Base-by-base conservation (phyloP, 345 rosid species). In the Moricandia arvensis region DNA sequence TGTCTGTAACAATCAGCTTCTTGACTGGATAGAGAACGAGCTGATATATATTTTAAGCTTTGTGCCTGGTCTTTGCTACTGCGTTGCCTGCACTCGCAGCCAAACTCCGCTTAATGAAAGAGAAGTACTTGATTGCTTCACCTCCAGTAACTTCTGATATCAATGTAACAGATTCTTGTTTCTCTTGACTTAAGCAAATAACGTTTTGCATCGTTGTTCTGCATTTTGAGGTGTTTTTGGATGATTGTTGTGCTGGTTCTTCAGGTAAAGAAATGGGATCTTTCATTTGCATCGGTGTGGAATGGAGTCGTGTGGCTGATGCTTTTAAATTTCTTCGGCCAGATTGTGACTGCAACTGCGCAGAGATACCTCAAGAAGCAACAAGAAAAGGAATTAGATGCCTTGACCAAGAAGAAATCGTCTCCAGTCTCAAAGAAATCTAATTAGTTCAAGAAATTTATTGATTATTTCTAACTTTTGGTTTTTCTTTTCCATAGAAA, bases 261-360 rank as follows among this genome's bases (percentile, higher is more conserved):
- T 45, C 89, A 88, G 98, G 93, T 73, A 33, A 90, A 89, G 61
- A 89, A 86, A 66, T 92, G 97, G 96, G 93, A 86, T 69, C 78
- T 95, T 47, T 95, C 99, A 2, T 83, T 90, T 72, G 83, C 96
- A 17, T 80, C 90, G 4, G 57, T 90, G 67, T 95, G 99, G 99
- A 92, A 89, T 75, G 85, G 95, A 5, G 60, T 90, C 4, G 98
- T 95, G 26, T 95, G 97, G 98, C 96, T 95, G 63, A 89, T 95
- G 97, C 97, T 95, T 63, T 34, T 95, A 68, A 92, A 90, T 83
- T 95, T 92, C 88, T 88, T 87, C 76, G 68, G 85, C 33, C 93
- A 85, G 87, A 89, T 90, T 33, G 88, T 95, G 81, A 92, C 84
- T 38, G 81, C 96, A 43, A 90, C 97, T 38, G 99, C 98, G 1